Conservation (phyloP, 2,329 filamentous ascomycete genomes). For the Tolypocladium nubicola region DNA sequence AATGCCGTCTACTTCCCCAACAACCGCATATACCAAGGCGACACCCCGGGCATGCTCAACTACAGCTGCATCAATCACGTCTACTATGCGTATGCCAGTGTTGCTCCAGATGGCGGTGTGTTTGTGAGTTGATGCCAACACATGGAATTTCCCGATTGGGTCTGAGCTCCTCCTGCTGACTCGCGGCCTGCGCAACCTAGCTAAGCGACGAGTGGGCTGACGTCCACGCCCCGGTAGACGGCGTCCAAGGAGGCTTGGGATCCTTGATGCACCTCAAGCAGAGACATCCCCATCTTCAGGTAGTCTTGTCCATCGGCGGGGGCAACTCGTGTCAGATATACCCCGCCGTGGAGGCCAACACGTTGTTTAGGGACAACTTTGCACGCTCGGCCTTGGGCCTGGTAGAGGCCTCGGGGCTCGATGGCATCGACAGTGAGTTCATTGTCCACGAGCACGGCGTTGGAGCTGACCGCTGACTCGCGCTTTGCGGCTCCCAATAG, state of each 20-base stretch:
- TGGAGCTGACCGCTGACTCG: not conserved
- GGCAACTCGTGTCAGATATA: constrained; percentile 55
- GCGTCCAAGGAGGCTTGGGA: constrained; percentile 58
- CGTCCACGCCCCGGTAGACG: constrained; percentile 60
- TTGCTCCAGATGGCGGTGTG: constrained; percentile 61
- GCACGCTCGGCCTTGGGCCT: constrained; percentile 55
- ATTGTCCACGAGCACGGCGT: not conserved
- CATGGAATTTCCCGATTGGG: not conserved
- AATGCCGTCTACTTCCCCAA: constrained; percentile 86
- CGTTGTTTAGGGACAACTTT: constrained; percentile 56
- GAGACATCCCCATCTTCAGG: constrained; percentile 57
- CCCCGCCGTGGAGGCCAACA: constrained; percentile 52
- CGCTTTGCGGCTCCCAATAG: constrained; percentile 29
- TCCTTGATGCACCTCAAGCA: constrained; percentile 65
- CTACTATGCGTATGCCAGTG: constrained; percentile 73
- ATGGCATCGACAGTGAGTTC: constrained; percentile 57
- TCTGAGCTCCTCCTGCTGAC: constrained; percentile 11
- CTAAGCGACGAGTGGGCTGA: constrained; percentile 74
- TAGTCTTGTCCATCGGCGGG: constrained; percentile 71
- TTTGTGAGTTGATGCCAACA: constrained; percentile 46
- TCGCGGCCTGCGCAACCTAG: constrained; percentile 29
- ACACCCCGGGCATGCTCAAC: constrained; percentile 64
- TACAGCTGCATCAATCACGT: constrained; percentile 70
- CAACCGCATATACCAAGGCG: constrained; percentile 59
- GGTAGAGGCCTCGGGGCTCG: constrained; percentile 55